Base-by-base conservation (phyloP, 1,284 basidiomycete species). In the Boletellus deceptivus region DNA sequence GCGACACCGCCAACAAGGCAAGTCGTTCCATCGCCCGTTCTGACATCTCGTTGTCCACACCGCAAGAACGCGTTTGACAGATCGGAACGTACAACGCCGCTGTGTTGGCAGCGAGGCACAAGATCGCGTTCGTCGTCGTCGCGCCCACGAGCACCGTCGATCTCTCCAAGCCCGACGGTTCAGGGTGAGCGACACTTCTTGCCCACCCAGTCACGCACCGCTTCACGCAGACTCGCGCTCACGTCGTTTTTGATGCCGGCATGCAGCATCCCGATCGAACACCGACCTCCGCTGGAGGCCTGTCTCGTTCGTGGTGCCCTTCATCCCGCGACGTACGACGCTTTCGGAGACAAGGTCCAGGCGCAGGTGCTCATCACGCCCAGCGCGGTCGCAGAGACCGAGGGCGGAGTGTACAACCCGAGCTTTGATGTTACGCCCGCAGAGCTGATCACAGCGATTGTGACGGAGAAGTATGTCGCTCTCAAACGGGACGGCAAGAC, bases 401-500 rank as follows among this genome's bases (percentile, higher is more conserved):
- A 59, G 22, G 61, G 59, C 7, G 63, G 82, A 76, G 48, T 94
- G 9, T 93, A 94, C 70, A 97, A 96, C 69, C 93, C 93, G 4
- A 90, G 88, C 55, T 97, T 96, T 68, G 93, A 96, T 65, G 92
- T 97, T 16, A 96, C 93, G 0, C 93, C 93, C 1, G 90, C 92
- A 2, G 86, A 90, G 56, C 70, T 84, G 42, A 89, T 89, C 51
- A 83, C 80, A 10, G 89, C 89, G n/a, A 89, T 94, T 46, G 91
- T 93, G 6, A 93, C 91, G 4, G 91, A 94, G 72, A 93, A 87
- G 63, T 91, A 92, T 11, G 90, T 93, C 11, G 89, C 89, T 4
- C 80, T 84, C 51, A 82, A 78, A 59, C 68, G 68, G 49, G 73
- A 74, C 6, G 82, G 82, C 18, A 72, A 76, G 52, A 66, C 59